These are phyloP conservation scores for Geotrichum candidum DNA, from an alignment of 1,139 yeast genomes.

Conservation along the genomic window DNA sequence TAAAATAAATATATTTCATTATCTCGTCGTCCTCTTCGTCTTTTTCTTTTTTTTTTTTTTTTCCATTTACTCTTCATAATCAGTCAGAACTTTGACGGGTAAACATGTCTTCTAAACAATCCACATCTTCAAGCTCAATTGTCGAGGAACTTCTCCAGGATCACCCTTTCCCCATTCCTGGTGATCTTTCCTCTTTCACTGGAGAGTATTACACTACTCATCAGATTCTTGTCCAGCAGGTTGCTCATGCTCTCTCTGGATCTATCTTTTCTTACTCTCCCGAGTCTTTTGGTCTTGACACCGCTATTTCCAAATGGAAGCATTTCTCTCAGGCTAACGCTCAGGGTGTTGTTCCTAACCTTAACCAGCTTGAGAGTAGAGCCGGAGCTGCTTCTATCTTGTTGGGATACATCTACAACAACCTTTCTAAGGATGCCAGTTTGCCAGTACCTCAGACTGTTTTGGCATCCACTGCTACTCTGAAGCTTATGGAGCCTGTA, in stretches of 20 bases:
- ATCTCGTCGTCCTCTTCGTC: neutral
- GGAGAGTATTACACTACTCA: constrained; percentile 42
- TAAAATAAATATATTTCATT: neutral
- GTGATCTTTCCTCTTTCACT: constrained; percentile 24
- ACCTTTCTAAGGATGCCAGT: constrained; percentile 14
- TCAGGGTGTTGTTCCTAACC: constrained; percentile 51
- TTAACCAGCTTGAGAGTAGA: constrained; percentile 64
- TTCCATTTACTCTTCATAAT: neutral
- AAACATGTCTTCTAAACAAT: constrained; percentile 10
- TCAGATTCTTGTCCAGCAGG: constrained; percentile 57
- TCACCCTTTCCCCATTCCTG: constrained; percentile 22
- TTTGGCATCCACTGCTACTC: constrained; percentile 61
- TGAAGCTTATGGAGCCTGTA: constrained; percentile 60
- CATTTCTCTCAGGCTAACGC: constrained; percentile 45
- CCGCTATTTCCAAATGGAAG: constrained; percentile 56
- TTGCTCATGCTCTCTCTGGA: constrained; percentile 56
- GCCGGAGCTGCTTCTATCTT: constrained; percentile 80
- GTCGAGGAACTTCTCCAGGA: constrained; percentile 12
- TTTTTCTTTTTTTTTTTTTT: neutral
- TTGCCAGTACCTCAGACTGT: constrained; percentile 37
- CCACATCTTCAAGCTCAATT: constrained; percentile 11
- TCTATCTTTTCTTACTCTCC: constrained; percentile 70
- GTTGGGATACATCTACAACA: constrained; percentile 57
- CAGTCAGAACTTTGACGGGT: neutral
- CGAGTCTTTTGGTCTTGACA: constrained; percentile 54